Percentiles rank a stretch among this genome's conserved stretches.
phyloP scores from a whole-genome alignment of 108 stramenopile species.

The Aurantiochytrium sp. region DNA sequence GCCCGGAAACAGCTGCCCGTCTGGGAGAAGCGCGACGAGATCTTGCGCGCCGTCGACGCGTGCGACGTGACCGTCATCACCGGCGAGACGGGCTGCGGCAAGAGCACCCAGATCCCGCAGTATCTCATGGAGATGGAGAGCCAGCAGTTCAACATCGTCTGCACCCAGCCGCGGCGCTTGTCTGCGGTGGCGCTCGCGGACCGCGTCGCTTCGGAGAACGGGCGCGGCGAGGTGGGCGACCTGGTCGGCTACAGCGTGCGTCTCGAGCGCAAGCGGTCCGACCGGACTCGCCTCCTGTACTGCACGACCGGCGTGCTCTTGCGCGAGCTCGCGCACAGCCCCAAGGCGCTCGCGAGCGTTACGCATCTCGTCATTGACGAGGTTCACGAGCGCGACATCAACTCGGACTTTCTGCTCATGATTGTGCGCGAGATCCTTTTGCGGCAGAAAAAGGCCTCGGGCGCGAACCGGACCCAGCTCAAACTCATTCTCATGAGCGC shows the following conservation, averaged over 20 bases:
- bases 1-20: constrained; percentile 51
- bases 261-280: constrained; percentile 48
- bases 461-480: background rate
- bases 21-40: constrained; percentile 41
- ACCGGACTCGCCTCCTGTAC: constrained; percentile 61
- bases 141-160: constrained; percentile 54
- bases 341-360: constrained; percentile 50
- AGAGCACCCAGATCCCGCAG: constrained; percentile 79
- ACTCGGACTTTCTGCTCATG: constrained; percentile 68
- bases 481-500: constrained; percentile 76
- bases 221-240: constrained; percentile 50
- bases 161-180: constrained; percentile 83
- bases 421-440: constrained; percentile 52
- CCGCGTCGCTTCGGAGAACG: constrained; percentile 71
- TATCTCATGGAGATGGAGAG: constrained; percentile 65
- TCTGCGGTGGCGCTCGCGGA: constrained; percentile 82
- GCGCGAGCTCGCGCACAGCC: constrained; percentile 60
- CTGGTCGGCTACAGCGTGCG: constrained; percentile 72
- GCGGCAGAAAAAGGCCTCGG: background rate
- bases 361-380: constrained; percentile 77
- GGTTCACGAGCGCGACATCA: constrained; percentile 66
- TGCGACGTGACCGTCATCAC: constrained; percentile 60
- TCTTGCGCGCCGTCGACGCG: constrained; percentile 44
- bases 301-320: constrained; percentile 78
- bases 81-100: constrained; percentile 75